Conservation (phyloP, 495 filamentous ascomycete genomes). For the Aspergillus affinis region DNA sequence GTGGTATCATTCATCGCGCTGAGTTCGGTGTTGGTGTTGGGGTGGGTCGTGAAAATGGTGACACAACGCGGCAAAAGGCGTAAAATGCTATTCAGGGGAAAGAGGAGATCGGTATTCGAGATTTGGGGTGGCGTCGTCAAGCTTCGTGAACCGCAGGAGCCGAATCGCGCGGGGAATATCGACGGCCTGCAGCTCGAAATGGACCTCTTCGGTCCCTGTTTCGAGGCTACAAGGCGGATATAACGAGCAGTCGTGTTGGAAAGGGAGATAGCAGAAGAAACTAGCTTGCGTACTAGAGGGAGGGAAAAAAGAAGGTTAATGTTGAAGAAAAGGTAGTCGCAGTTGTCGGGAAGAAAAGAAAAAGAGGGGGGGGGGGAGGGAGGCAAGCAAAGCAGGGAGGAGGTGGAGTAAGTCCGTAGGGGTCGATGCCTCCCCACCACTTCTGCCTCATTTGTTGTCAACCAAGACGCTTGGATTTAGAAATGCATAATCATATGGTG, state of each 20-base stretch:
- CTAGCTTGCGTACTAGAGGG: not conserved
- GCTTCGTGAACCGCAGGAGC: constrained; percentile 9
- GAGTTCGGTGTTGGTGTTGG: constrained; percentile 1
- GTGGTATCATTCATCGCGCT: constrained; percentile 36
- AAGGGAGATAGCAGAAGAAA: not conserved
- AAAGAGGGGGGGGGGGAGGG: not conserved
- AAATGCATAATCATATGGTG: not conserved
- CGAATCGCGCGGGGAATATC: constrained; percentile 22
- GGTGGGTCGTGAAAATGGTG: not conserved
- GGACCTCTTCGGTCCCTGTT: constrained; percentile 31
- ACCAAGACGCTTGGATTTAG: not conserved
- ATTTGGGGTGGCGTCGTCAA: constrained; percentile 11
- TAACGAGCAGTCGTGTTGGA: constrained; percentile 16
- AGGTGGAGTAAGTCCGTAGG: not conserved
- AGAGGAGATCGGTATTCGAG: constrained; percentile 5
- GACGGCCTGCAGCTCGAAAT: constrained; percentile 32
- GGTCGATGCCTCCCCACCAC: not conserved
- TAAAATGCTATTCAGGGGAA: not conserved
- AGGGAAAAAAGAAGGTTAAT: not conserved
- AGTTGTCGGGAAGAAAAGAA: not conserved
- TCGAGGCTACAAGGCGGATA: constrained; percentile 26
- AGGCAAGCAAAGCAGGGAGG: too few species aligned
- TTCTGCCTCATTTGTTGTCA: not conserved
- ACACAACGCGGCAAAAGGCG: not conserved
- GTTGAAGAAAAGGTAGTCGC: not conserved